phyloP scores from a whole-genome alignment of 2,329 filamentous ascomycete species.

The Fusarium sp. region DNA sequence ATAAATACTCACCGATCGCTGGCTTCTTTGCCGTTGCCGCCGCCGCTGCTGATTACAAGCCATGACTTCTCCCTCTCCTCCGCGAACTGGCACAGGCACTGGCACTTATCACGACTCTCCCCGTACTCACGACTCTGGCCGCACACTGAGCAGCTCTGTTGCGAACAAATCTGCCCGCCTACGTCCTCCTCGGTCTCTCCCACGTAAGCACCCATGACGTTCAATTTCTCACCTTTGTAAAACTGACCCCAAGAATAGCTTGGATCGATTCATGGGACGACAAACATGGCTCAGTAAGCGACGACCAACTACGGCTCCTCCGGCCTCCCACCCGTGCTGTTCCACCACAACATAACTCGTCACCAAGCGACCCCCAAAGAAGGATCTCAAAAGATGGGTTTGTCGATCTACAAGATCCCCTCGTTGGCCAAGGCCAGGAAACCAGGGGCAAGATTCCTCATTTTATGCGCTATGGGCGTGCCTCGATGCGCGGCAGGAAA shows the following conservation, averaged over 20 bases:
- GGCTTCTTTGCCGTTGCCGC: background rate
- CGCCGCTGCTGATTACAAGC: constrained; percentile 20
- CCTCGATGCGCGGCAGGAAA: constrained; percentile 60
- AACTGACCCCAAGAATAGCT: constrained; percentile 43
- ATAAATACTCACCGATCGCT: constrained; percentile 16
- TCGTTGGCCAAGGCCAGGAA: constrained; percentile 49
- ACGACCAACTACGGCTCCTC: constrained; percentile 54
- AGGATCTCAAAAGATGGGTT: constrained; percentile 62
- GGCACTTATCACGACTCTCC: constrained; percentile 37
- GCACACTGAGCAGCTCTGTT: constrained; percentile 36
- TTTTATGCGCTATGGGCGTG: constrained; percentile 60
- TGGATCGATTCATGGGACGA: constrained; percentile 63
- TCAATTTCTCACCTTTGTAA: background rate
- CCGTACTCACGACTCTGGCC: constrained; percentile 33
- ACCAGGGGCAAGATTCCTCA: constrained; percentile 55
- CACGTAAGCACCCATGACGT: constrained; percentile 33
- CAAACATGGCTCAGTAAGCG: constrained; percentile 51
- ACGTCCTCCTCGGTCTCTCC: constrained; percentile 43
- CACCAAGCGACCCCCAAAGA: constrained; percentile 52
- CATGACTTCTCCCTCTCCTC: constrained; percentile 45
- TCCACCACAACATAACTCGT: constrained; percentile 56
- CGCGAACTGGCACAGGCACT: constrained; percentile 36
- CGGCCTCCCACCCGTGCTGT: constrained; percentile 53
- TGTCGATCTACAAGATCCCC: constrained; percentile 55
- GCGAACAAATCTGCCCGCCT: constrained; percentile 31